phyloP scores from a whole-genome alignment of 192 early-diverging fungal genomes.

The Coemansia javaensis region DNA sequence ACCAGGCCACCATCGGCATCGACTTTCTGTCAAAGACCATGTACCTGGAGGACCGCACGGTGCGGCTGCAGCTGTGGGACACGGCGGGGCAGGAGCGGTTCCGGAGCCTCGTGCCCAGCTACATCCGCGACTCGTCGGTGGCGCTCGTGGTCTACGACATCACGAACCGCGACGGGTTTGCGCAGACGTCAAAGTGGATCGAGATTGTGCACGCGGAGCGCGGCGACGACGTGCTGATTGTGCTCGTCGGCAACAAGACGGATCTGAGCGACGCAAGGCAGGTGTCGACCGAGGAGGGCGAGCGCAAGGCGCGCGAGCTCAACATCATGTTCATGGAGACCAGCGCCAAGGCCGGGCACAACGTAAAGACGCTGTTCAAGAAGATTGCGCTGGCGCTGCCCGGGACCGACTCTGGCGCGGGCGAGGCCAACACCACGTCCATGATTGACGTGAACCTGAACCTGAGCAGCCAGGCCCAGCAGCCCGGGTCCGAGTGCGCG shows the following conservation, averaged over 20 bases:
- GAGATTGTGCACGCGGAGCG: slow-evolving; percentile 98
- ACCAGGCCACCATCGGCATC: slow-evolving; percentile 97
- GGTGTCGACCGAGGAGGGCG: slow-evolving; percentile 95
- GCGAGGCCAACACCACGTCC: slow-evolving; percentile 48
- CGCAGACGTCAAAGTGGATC: slow-evolving; percentile 97
- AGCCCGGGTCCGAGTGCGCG: slow-evolving; percentile 52
- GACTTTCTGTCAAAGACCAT: slow-evolving; percentile 99
- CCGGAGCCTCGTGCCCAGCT: slow-evolving; percentile 93
- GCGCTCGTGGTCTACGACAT: slow-evolving; percentile 98
- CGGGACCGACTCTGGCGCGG: slow-evolving; percentile 69
- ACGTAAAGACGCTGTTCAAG: slow-evolving; percentile 95
- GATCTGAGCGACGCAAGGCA: slow-evolving; percentile 93
- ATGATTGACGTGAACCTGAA: slow-evolving; percentile 57
- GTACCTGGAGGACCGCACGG: slow-evolving; percentile 97
- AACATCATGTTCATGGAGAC: slow-evolving; percentile 99
- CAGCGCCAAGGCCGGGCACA: slow-evolving; percentile 97
- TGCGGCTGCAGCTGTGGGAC: slow-evolving; percentile 98
- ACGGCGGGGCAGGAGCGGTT: slow-evolving; percentile 99
- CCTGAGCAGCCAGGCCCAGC: slow-evolving; percentile 37
- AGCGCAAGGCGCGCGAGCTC: slow-evolving; percentile 94
- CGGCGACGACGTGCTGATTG: slow-evolving; percentile 96
- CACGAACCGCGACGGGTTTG: slow-evolving; percentile 93
- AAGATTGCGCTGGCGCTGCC: slow-evolving; percentile 86
- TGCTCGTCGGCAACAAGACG: slow-evolving; percentile 98
- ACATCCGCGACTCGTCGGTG: slow-evolving; percentile 97